Percentiles rank a stretch among this genome's conserved stretches.
Evolutionary conservation across 2,329 filamentous ascomycete genomes (phyloP).

Genomic region (Remersonia thermophila): DNA sequence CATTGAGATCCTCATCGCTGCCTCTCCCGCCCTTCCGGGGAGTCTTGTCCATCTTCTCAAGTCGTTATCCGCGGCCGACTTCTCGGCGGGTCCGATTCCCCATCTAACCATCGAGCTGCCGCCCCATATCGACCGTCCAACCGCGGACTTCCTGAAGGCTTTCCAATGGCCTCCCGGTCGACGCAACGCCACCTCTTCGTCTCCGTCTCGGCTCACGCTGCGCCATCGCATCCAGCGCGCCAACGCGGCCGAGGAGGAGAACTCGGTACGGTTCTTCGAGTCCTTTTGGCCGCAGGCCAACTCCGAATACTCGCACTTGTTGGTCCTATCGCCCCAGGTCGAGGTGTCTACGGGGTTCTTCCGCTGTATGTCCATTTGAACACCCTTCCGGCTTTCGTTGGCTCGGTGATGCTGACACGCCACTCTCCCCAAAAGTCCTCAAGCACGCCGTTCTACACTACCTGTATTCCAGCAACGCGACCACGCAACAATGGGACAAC

Average conservation of each 20-base stretch:
- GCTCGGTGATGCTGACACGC: neutral
- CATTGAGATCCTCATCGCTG: slow-evolving; percentile 77
- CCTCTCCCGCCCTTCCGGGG: slow-evolving; percentile 56
- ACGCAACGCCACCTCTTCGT: slow-evolving; percentile 26
- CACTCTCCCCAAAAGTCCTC: slow-evolving; percentile 39
- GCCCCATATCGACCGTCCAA: slow-evolving; percentile 50
- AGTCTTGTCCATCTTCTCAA: slow-evolving; percentile 64
- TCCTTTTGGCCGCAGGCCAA: slow-evolving; percentile 65
- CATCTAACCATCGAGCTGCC: slow-evolving; percentile 79
- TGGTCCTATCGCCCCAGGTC: slow-evolving; percentile 71
- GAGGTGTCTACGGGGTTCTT: slow-evolving; percentile 74
- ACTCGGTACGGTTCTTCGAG: slow-evolving; percentile 66
- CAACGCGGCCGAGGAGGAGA: slow-evolving; percentile 52
- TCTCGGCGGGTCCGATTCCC: slow-evolving; percentile 54
- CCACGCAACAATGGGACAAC: slow-evolving; percentile 32
- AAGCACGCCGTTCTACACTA: slow-evolving; percentile 70
- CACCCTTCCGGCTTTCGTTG: too few relatives aligned
- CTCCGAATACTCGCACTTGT: slow-evolving; percentile 54
- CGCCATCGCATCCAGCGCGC: slow-evolving; percentile 58
- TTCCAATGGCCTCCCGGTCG: slow-evolving; percentile 55
- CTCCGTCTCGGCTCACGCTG: slow-evolving; percentile 48
- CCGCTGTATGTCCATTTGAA: slow-evolving; percentile 44
- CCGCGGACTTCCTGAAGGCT: slow-evolving; percentile 47
- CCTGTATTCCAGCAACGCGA: slow-evolving; percentile 48
- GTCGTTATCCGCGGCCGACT: slow-evolving; percentile 66